Evolutionary conservation across 2,329 filamentous ascomycete species (phyloP).

Genomic region (Pseudocercospora vitis): DNA sequence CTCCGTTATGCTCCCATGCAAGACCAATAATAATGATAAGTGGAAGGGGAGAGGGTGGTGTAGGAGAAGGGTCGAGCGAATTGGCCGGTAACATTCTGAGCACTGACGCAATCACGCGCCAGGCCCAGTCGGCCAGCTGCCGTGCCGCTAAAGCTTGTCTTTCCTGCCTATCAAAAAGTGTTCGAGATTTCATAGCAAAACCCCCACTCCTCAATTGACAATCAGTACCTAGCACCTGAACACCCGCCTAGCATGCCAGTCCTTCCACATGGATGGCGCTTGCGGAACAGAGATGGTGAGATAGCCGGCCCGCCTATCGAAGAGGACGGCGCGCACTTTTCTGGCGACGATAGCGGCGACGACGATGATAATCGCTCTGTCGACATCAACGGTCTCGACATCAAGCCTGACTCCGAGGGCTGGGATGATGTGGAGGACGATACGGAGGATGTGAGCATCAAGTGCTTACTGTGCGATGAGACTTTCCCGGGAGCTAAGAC

Average conservation of each 20-base stretch:
- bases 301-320: constrained; percentile 27
- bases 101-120: not conserved
- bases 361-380: constrained; percentile 18
- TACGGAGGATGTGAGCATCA: constrained; percentile 39
- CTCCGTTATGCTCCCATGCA: not conserved
- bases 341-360: constrained; percentile 23
- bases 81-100: too few species aligned
- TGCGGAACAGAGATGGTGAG: constrained; percentile 28
- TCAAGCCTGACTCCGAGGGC: constrained; percentile 41
- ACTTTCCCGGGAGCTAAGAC: constrained; percentile 35
- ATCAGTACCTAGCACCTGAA: not conserved
- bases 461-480: constrained; percentile 44
- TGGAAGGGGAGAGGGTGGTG: not conserved
- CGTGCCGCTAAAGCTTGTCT: constrained; percentile 8
- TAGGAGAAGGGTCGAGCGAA: not conserved
- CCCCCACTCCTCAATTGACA: not conserved
- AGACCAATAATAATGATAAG: not conserved
- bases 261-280: constrained; percentile 30
- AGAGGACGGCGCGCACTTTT: constrained; percentile 25
- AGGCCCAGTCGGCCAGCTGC: constrained; percentile 6
- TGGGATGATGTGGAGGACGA: constrained; percentile 49
- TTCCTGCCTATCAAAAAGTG: constrained; percentile 6
- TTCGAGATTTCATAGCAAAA: not conserved
- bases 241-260: constrained; percentile 22
- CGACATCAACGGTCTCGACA: constrained; percentile 28